Evolutionary conservation across 495 filamentous ascomycete species (phyloP).

Genomic region (Hypomontagnella monticulosa): DNA sequence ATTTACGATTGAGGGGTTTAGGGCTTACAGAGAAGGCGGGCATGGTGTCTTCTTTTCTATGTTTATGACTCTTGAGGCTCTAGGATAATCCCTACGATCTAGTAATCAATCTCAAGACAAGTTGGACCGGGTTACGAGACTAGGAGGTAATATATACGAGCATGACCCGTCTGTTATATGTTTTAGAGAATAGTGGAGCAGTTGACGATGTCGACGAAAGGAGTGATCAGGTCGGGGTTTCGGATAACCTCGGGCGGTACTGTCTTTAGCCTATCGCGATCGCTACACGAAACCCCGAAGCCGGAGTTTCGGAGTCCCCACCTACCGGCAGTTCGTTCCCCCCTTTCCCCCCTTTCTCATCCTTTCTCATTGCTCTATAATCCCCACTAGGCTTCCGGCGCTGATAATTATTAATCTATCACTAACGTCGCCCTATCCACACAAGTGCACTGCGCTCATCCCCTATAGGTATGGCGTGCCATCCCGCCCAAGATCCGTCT

Average conservation of each 20-base stretch:
- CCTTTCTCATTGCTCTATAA: neutral
- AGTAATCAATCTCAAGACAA: neutral
- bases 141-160: slow-evolving; percentile 13
- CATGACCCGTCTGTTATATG: neutral
- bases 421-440: neutral
- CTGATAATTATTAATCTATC: neutral
- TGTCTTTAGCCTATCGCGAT: slow-evolving; percentile 38
- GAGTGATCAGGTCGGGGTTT: slow-evolving; percentile 29
- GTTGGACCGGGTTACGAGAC: too few species aligned
- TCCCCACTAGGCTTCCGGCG: too few species aligned
- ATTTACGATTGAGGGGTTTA: slow-evolving; percentile 22
- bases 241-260: slow-evolving; percentile 39
- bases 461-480: too few species aligned
- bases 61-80: neutral
- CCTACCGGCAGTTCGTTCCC: slow-evolving; percentile 38
- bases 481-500: too few species aligned
- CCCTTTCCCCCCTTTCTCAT: neutral
- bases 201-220: neutral
- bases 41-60: slow-evolving; percentile 19
- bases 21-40: slow-evolving; percentile 36
- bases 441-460: too few species aligned
- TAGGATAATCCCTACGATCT: neutral
- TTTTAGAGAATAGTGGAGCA: neutral
- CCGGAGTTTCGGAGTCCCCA: slow-evolving; percentile 38
- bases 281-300: slow-evolving; percentile 26